Evolutionary conservation across 495 filamentous ascomycete genomes (phyloP).

Genomic region (Hypoxylon perforatum): DNA sequence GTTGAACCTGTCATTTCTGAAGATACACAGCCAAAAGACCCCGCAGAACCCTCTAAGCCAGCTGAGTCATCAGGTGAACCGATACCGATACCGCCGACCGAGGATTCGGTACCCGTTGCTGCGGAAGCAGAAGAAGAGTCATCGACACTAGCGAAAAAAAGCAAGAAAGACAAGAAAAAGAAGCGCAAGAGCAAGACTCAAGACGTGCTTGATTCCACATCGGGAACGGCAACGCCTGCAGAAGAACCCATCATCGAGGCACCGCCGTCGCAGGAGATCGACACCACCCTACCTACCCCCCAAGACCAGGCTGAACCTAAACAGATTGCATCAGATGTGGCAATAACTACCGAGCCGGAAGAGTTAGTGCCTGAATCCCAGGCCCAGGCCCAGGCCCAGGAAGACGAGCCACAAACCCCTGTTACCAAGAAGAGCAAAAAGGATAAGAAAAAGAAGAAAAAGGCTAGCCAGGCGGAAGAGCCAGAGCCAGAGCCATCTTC

Average conservation of each 20-base stretch:
- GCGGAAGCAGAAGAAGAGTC: conserved; percentile 17
- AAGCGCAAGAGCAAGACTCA: conserved; percentile 43
- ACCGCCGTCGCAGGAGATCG: conserved; percentile 10
- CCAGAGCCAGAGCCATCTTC: conserved; percentile 19
- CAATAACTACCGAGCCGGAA: conserved; percentile 12
- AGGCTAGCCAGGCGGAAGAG: conserved; percentile 30
- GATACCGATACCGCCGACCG: conserved; percentile 1
- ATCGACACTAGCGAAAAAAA: conserved; percentile 30
- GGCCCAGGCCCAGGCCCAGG: conserved; percentile 15
- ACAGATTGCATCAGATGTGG: conserved; percentile 7
- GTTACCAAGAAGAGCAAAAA: conserved; percentile 45
- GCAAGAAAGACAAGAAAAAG: conserved; percentile 52
- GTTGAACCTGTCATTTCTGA: conserved; percentile 5
- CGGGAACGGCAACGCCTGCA: conserved; percentile 2
- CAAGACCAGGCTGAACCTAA: conserved; percentile 19
- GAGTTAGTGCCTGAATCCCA: conserved; percentile 3
- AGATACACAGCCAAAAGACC: conserved; percentile 13
- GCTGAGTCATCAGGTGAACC: conserved; percentile 22
- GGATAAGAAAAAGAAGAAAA: conserved; percentile 45
- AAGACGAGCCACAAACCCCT: conserved; percentile 11
- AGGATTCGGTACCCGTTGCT: conserved; percentile 2
- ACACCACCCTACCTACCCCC: conserved; percentile 1
- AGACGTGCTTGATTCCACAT: conserved; percentile 20
- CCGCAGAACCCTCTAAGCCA: neutral
- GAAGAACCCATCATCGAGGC: conserved; percentile 13